Percentiles rank a stretch among this genome's conserved stretches.
phyloP scores from a whole-genome alignment of 352 stramenopile species.

The Phytophthora pini region DNA sequence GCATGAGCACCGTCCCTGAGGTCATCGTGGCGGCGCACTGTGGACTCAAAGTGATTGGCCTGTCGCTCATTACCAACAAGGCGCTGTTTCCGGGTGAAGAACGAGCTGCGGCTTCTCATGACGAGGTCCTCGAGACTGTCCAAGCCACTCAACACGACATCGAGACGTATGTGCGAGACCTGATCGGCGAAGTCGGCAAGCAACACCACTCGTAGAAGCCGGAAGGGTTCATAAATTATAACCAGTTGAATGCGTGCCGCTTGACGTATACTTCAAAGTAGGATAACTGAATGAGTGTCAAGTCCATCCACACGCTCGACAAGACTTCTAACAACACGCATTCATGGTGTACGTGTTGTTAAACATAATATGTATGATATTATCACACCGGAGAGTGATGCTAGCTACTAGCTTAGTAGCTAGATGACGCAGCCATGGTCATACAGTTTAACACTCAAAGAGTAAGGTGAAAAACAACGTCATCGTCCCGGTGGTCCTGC shows the following conservation, averaged over 20 bases:
- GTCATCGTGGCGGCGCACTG: constrained; percentile 92
- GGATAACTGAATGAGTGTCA: too few relatives aligned
- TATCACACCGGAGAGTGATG: too few relatives aligned
- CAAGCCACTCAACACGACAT: constrained; percentile 45
- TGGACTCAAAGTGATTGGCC: constrained; percentile 57
- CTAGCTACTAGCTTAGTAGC: too few relatives aligned
- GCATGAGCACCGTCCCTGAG: constrained; percentile 96
- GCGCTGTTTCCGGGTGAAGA: constrained; percentile 79
- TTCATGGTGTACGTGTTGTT: neutral
- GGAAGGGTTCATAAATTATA: constrained; percentile 15
- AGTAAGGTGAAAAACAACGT: too few relatives aligned
- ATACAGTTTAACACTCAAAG: too few relatives aligned
- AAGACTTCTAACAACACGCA: neutral
- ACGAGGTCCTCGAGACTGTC: constrained; percentile 92
- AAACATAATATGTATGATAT: neutral
- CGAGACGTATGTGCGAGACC: constrained; percentile 24
- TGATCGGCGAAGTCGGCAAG: constrained; percentile 11
- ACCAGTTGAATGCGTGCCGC: neutral
- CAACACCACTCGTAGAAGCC: constrained; percentile 5
- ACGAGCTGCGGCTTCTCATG: constrained; percentile 81
- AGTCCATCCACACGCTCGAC: too few relatives aligned
- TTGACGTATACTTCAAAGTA: neutral
- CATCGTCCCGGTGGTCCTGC: too few relatives aligned
- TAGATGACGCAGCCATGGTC: too few relatives aligned
- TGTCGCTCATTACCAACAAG: constrained; percentile 96